Evolutionary conservation across 306 rosid species (phyloP), one percentile per base, ranked within the genome.

Genomic region (Quercus glauca): DNA sequence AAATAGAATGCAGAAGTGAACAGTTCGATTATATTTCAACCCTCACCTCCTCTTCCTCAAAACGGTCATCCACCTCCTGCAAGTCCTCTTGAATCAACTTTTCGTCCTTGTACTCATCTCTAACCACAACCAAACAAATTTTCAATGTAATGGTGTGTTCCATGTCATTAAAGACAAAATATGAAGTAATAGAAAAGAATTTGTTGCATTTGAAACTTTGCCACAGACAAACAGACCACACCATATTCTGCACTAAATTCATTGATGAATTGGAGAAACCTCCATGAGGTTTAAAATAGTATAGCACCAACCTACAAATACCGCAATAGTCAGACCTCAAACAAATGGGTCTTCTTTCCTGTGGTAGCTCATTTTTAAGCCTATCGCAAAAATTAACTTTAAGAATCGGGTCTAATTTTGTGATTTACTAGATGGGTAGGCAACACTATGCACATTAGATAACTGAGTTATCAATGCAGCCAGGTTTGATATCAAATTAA

Each of bases 31-130:
- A 73, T 58, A 75, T 78, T 14, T 67, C 41, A 74, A 35, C 21
- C 75, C 55, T 56, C 73, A 95, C 99, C 98, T 95, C 98, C 58
- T 95, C 99, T 85, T 95, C 98, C 82, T 95, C 99, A 67, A 95
- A 23, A 73, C 98, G 96, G 82, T 95, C 69, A 82, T 95, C 93
- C 57, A 91, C 99, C 92, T 91, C 92, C 81, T 73, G 64, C 96
- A 95, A 83, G 87, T 95, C 98, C 77, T 91, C 97, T 85, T 93
- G 97, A 86, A 95, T 95, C 94, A 89, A 79, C 93, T 95, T 91
- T 73, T 95, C 98, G 71, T 95, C 98, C 83, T 91, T 95, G 87
- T 91, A 95, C 86, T 93, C 99, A 25, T 95, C 98, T 77, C 99
- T 95, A 75, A 28, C 19, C 69, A 80, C 79, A 76, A 87, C 76